These are phyloP conservation scores for Dactylellina haptotyla DNA, from an alignment of 2,329 filamentous ascomycete genomes.

Conservation along the genomic window DNA sequence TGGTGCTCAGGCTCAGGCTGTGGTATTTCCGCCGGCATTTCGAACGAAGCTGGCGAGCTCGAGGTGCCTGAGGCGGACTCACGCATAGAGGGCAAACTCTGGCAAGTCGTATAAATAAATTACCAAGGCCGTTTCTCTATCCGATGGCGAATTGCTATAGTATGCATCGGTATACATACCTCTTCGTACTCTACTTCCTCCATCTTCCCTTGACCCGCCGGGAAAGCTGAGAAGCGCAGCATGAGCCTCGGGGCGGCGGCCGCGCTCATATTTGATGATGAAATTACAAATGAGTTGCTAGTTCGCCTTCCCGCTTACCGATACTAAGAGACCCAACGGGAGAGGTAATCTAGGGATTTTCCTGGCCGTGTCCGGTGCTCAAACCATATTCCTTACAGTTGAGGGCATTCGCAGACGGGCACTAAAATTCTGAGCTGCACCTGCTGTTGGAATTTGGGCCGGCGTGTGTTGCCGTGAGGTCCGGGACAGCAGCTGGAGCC, in stretches of 20 bases:
- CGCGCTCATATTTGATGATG: not conserved
- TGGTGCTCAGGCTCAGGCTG: not conserved
- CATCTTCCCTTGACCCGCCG: not conserved
- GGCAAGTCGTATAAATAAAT: too few relatives aligned
- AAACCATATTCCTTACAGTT: too few relatives aligned
- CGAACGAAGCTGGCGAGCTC: not conserved
- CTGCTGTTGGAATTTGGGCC: slow-evolving; percentile 35
- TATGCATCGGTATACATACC: not conserved
- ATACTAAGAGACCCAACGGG: not conserved
- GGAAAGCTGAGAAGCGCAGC: slow-evolving; percentile 10
- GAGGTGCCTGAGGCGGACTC: too few relatives aligned
- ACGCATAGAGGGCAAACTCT: too few relatives aligned
- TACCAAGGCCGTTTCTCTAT: too few relatives aligned
- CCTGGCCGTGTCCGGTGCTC: too few relatives aligned
- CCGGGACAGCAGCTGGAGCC: too few relatives aligned
- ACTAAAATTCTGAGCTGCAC: slow-evolving; percentile 1
- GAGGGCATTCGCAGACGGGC: not conserved
- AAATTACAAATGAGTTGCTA: not conserved
- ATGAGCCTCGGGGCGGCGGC: slow-evolving; percentile 3
- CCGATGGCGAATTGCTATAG: not conserved
- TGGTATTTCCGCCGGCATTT: not conserved
- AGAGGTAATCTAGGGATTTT: not conserved
- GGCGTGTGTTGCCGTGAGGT: slow-evolving; percentile 19
- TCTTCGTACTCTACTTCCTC: not conserved
- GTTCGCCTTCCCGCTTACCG: not conserved